A percentile compares a stretch with the other conserved stretches of the same genome.
These are phyloP conservation scores for Spiromyces aspiralis DNA, from an alignment of 371 early-diverging fungal genomes.

Conservation along the genomic window DNA sequence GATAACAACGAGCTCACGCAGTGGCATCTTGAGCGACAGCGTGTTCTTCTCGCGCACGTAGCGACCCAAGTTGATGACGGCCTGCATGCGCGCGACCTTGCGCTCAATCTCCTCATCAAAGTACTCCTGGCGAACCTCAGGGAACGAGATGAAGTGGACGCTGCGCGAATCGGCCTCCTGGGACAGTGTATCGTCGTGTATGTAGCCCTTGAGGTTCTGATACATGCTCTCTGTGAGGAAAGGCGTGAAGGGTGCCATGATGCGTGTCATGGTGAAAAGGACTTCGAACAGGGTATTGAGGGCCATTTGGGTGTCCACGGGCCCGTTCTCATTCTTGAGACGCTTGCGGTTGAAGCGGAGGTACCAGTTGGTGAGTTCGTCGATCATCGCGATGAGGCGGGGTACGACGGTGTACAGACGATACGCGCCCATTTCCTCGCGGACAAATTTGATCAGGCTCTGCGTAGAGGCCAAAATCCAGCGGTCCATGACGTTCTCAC, in stretches of 20 bases:
- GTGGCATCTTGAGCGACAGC: conserved; percentile 93
- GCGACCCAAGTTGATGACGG: conserved; percentile 95
- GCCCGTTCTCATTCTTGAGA: conserved; percentile 87
- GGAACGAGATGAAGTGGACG: conserved; percentile 87
- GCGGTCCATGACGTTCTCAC: conserved; percentile 89
- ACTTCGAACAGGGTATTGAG: conserved; percentile 91
- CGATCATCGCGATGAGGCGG: conserved; percentile 79
- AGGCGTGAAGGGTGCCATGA: conserved; percentile 99
- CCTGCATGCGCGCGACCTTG: conserved; percentile 87
- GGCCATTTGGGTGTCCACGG: conserved; percentile 67
- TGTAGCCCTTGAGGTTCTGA: conserved; percentile 69
- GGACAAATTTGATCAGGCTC: conserved; percentile 76
- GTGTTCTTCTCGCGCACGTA: conserved; percentile 87
- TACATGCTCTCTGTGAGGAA: conserved; percentile 98
- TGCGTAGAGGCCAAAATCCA: conserved; percentile 96
- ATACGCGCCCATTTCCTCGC: conserved; percentile 90
- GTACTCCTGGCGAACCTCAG: conserved; percentile 84
- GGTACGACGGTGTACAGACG: conserved; percentile 95
- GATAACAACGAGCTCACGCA: conserved; percentile 87
- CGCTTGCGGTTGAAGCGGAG: conserved; percentile 98
- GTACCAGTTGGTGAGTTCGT: conserved; percentile 99
- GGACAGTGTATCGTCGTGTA: conserved; percentile 29
- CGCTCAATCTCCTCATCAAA: conserved; percentile 91
- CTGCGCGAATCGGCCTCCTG: conserved; percentile 60
- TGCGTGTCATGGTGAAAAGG: conserved; percentile 73